Evolutionary conservation across 805 yeast genomes (phyloP).

Genomic region (Saccharomycopsis synnaedendra): DNA sequence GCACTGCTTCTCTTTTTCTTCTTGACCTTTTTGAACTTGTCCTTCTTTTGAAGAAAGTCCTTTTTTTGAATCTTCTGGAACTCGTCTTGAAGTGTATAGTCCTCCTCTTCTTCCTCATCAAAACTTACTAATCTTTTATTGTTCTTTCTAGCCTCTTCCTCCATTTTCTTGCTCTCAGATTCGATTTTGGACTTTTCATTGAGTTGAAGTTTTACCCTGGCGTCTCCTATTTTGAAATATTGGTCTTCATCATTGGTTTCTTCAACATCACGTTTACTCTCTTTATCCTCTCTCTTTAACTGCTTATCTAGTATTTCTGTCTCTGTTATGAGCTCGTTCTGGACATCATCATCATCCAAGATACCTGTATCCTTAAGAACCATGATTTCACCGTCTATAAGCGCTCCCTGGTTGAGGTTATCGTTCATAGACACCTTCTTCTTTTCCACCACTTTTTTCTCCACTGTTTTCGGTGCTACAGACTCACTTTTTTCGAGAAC

Average conservation of each 20-base stretch:
- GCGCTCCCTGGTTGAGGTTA: neutral
- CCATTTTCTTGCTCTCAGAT: neutral
- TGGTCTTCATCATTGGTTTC: constrained; percentile 11
- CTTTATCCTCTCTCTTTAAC: constrained; percentile 18
- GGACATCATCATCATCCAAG: constrained; percentile 21
- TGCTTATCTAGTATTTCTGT: constrained; percentile 13
- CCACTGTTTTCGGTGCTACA: neutral
- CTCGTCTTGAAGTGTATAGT: neutral
- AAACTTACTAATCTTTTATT: constrained; percentile 9
- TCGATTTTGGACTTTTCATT: constrained; percentile 2
- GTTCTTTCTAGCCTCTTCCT: constrained; percentile 4
- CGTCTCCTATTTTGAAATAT: constrained; percentile 17
- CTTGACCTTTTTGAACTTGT: neutral
- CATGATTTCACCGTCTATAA: constrained; percentile 28
- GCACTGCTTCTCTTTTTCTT: constrained; percentile 8
- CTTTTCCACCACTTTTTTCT: neutral
- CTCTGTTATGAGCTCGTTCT: constrained; percentile 28
- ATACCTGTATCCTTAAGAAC: constrained; percentile 33
- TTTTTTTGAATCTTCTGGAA: neutral
- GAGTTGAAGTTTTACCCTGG: constrained; percentile 5
- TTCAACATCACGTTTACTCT: constrained; percentile 13
- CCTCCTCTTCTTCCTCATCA: constrained; percentile 7
- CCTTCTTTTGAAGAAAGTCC: constrained; percentile 2
- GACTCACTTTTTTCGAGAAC: neutral
- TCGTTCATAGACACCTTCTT: neutral